A percentile compares a stretch with the other conserved stretches of the same genome.
Conservation (phyloP, 129 eudicot genomes). For the Helichrysum umbraculigerum region DNA sequence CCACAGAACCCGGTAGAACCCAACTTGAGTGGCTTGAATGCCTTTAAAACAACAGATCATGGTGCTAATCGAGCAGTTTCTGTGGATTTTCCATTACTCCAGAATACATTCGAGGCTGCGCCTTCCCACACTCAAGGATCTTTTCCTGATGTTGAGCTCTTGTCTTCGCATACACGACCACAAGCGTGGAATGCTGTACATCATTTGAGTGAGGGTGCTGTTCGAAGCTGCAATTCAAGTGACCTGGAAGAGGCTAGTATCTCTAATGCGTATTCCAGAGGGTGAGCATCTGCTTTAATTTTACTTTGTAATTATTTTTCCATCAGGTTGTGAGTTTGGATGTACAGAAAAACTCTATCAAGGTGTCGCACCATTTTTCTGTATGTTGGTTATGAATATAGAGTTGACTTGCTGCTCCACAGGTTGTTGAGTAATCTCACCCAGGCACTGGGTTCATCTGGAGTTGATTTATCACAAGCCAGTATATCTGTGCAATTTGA, state of each 20-base stretch:
- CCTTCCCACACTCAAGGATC: slow-evolving; percentile 44
- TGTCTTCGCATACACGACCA: slow-evolving; percentile 43
- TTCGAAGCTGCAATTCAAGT: slow-evolving; percentile 37
- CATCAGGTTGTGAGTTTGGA: background rate
- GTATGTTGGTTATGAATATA: too few relatives aligned
- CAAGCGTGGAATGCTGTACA: slow-evolving; percentile 39
- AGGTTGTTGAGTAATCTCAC: slow-evolving; percentile 64
- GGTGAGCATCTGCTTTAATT: slow-evolving; percentile 46
- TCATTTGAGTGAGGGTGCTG: slow-evolving; percentile 34
- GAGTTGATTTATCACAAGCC: slow-evolving; percentile 85
- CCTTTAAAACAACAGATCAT: slow-evolving; percentile 42
- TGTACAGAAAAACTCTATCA: background rate
- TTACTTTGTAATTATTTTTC: background rate
- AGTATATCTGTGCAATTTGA: slow-evolving; percentile 85
- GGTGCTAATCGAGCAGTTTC: slow-evolving; percentile 41
- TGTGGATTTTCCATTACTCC: slow-evolving; percentile 41
- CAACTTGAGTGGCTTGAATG: slow-evolving; percentile 43
- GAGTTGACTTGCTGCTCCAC: slow-evolving; percentile 33
- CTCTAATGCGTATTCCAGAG: slow-evolving; percentile 67
- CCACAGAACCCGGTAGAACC: slow-evolving; percentile 59
- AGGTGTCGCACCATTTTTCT: background rate
- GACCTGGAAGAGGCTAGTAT: slow-evolving; percentile 52
- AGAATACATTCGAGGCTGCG: slow-evolving; percentile 41
- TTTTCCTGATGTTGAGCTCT: slow-evolving; percentile 45
- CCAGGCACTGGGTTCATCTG: slow-evolving; percentile 62